phyloP scores from a whole-genome alignment of 2,329 filamentous ascomycete genomes.

The Epichloe uncinata region DNA sequence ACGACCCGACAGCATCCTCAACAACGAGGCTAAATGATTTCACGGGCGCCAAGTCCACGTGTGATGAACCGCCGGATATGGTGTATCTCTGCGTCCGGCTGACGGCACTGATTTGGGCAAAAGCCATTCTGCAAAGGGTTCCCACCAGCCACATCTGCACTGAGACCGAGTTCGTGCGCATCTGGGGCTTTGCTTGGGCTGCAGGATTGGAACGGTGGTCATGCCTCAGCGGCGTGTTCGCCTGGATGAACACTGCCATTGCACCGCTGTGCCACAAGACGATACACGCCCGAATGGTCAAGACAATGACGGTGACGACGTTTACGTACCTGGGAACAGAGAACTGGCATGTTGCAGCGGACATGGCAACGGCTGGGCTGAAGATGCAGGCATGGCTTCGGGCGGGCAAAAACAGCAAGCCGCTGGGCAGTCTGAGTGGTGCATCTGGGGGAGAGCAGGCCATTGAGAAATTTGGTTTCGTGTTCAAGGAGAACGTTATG shows the following conservation, averaged over 20 bases:
- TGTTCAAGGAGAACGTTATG: conserved; percentile 13
- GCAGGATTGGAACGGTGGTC: conserved; percentile 33
- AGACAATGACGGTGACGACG: conserved; percentile 29
- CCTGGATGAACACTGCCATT: conserved; percentile 33
- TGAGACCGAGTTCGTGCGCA: conserved; percentile 23
- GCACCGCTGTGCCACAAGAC: conserved; percentile 25
- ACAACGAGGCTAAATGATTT: conserved; percentile 1
- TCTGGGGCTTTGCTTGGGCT: conserved; percentile 36
- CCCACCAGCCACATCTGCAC: conserved; percentile 29
- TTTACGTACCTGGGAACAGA: conserved; percentile 33
- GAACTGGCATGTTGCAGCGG: conserved; percentile 32
- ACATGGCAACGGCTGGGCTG: conserved; percentile 23
- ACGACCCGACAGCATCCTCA: background rate
- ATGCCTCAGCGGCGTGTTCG: conserved; percentile 32
- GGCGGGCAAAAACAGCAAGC: conserved; percentile 8
- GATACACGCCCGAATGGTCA: conserved; percentile 30
- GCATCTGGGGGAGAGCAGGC: conserved; percentile 12
- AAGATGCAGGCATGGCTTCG: conserved; percentile 30
- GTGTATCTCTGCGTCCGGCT: conserved; percentile 34
- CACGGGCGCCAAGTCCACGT: conserved; percentile 1
- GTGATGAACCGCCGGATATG: conserved; percentile 21
- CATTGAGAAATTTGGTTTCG: conserved; percentile 15
- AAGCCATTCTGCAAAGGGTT: conserved; percentile 27
- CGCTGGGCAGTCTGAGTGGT: conserved; percentile 6
- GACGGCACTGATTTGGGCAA: conserved; percentile 33